Evolutionary conservation across 306 rosid species (phyloP).

Genomic region (Begonia masoniana): DNA sequence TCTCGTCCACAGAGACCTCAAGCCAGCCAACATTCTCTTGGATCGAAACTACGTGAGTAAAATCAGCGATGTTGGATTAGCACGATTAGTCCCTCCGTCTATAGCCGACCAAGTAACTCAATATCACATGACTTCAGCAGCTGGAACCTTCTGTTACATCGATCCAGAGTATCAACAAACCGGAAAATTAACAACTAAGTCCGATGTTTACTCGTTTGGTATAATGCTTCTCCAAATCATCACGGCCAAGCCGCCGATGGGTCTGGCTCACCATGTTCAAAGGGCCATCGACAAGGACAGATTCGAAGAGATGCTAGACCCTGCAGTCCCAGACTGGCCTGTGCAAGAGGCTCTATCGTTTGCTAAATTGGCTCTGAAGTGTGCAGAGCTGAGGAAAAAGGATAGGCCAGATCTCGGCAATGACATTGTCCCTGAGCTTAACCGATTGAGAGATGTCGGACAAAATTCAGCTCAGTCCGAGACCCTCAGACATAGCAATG

Average conservation of each 20-base stretch:
- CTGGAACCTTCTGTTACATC: conserved; percentile 94
- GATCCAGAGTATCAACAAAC: conserved; percentile 97
- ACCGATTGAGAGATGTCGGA: conserved; percentile 51
- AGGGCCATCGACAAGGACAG: conserved; percentile 51
- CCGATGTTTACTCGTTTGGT: conserved; percentile 81
- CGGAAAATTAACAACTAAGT: conserved; percentile 64
- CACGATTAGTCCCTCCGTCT: conserved; percentile 75
- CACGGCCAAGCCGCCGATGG: conserved; percentile 93
- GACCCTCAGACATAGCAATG: neutral
- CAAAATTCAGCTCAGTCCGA: conserved; percentile 4
- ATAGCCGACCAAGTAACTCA: conserved; percentile 70
- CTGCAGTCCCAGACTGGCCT: conserved; percentile 71
- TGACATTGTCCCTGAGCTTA: conserved; percentile 66
- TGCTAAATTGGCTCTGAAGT: conserved; percentile 57
- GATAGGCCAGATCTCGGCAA: conserved; percentile 81
- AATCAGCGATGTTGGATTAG: conserved; percentile 81
- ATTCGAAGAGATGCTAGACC: conserved; percentile 57
- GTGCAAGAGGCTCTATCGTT: conserved; percentile 52
- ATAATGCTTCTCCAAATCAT: conserved; percentile 71
- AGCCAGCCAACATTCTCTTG: conserved; percentile 83
- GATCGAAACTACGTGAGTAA: conserved; percentile 75
- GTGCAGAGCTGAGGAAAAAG: conserved; percentile 73
- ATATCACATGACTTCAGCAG: conserved; percentile 83
- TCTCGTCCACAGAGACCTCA: conserved; percentile 87
- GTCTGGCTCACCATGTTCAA: conserved; percentile 61